Evolutionary conservation across 306 rosid genomes (phyloP).

Genomic region (Cucumis sativus): Cucumber_9930_V3 NC_026660.2:15598001-15598500

Average conservation of each 20-base stretch:
- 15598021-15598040: conserved; percentile 84
- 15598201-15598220: background rate
- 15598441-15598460: no score
- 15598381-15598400: no score
- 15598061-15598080: conserved; percentile 85
- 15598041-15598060: conserved; percentile 44
- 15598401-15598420: no score
- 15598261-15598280: no score
- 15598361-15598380: no score
- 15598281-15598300: no score
- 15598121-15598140: background rate
- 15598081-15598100: background rate
- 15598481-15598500: no score
- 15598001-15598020: conserved; percentile 81
- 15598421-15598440: no score
- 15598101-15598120: conserved; percentile 5
- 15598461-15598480: no score
- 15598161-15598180: background rate
- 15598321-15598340: no score
- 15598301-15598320: no score
- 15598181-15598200: background rate
- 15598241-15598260: background rate
- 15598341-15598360: no score
- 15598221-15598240: background rate
- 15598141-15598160: background rate